Conservation (phyloP, 257 asterid genomes). For the Capsicum rhomboideum region DNA sequence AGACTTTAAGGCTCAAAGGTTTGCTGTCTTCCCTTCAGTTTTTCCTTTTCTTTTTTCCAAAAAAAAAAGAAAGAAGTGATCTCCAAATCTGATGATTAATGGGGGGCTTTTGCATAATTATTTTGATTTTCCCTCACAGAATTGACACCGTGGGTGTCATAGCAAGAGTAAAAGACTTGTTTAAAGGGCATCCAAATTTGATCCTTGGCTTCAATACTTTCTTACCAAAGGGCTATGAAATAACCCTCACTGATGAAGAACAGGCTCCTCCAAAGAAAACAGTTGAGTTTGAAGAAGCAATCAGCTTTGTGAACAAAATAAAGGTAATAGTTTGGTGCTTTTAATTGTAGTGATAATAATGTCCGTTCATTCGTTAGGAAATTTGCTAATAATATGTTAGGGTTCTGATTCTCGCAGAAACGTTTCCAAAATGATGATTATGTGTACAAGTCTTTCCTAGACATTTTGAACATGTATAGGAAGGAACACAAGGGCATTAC, state of each 20-base stretch:
- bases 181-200: constrained; percentile 57
- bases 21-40: neutral
- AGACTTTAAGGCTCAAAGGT: constrained; percentile 64
- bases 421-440: constrained; percentile 61
- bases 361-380: neutral
- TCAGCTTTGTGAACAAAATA: constrained; percentile 60
- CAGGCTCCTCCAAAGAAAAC: constrained; percentile 54
- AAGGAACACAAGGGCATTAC: constrained; percentile 59
- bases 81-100: neutral
- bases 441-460: constrained; percentile 61
- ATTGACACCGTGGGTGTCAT: constrained; percentile 55
- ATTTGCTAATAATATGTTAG: neutral
- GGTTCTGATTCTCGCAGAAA: constrained; percentile 29
- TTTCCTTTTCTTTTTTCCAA: neutral
- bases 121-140: constrained; percentile 24
- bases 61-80: neutral
- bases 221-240: constrained; percentile 71
- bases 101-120: neutral
- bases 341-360: neutral
- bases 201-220: constrained; percentile 70
- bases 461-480: constrained; percentile 62
- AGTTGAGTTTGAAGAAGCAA: constrained; percentile 74
- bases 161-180: constrained; percentile 56
- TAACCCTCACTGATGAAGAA: constrained; percentile 54
- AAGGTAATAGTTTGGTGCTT: constrained; percentile 31